A percentile compares a stretch with the other conserved stretches of the same genome.
phyloP scores from a whole-genome alignment of 164 flowering plant species.

The Nelumbo lutea region DNA sequence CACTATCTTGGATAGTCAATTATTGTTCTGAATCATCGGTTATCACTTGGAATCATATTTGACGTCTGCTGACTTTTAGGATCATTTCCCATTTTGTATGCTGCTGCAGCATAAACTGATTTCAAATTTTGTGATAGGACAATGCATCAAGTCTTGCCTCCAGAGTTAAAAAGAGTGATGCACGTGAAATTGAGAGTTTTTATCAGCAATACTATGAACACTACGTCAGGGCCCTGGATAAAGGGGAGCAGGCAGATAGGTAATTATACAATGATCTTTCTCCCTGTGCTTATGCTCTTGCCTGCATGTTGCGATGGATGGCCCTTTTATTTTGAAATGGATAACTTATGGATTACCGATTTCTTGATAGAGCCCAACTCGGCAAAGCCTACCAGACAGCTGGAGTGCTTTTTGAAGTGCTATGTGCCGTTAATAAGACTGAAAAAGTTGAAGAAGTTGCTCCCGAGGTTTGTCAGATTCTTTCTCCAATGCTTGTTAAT shows the following conservation, averaged over 20 bases:
- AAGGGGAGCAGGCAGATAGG: constrained; percentile 96
- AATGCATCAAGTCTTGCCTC: constrained; percentile 78
- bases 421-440: constrained; percentile 90
- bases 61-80: background rate
- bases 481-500: background rate
- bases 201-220: constrained; percentile 88
- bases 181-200: constrained; percentile 84
- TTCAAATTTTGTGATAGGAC: constrained; percentile 45
- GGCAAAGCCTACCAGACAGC: constrained; percentile 96
- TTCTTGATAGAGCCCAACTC: constrained; percentile 66
- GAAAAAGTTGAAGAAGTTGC: constrained; percentile 96
- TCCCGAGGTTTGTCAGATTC: constrained; percentile 68
- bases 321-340: background rate
- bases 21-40: no score
- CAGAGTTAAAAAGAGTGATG: constrained; percentile 90
- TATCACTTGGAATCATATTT: no score
- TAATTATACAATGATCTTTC: constrained; percentile 10
- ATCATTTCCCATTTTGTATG: background rate
- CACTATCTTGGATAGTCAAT: no score
- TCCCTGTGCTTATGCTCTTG: background rate
- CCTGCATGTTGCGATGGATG: background rate
- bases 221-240: constrained; percentile 80
- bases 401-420: constrained; percentile 96
- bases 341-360: background rate
- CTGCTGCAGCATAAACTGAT: background rate